Conservation (phyloP, 345 rosid species). For the Fremontodendron californicum region DNA sequence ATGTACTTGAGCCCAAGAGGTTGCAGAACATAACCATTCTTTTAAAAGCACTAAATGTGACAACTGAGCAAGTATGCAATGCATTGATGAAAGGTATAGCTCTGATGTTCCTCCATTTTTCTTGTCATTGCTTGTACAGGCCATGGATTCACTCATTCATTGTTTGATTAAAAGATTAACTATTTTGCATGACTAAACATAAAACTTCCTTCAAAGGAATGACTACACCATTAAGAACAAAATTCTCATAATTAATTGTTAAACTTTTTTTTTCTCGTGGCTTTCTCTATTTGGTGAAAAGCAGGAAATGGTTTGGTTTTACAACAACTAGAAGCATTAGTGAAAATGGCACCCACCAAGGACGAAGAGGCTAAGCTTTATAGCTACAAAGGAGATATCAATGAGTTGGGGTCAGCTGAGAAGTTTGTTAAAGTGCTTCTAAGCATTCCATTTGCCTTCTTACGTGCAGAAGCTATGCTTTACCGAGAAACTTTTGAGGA, state of each 20-base stretch:
- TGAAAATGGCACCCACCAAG: conserved; percentile 84
- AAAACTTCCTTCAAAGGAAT: too few species aligned
- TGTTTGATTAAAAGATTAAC: neutral
- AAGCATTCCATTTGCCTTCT: conserved; percentile 63
- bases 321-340: conserved; percentile 87
- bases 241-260: neutral
- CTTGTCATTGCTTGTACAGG: neutral
- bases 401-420: conserved; percentile 87
- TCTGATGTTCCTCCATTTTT: neutral
- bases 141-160: neutral
- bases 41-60: conserved; percentile 69
- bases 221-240: neutral
- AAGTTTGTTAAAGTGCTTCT: conserved; percentile 59
- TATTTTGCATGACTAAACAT: too few species aligned
- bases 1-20: conserved; percentile 86
- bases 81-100: conserved; percentile 69
- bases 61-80: conserved; percentile 69
- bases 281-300: neutral
- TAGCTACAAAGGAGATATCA: conserved; percentile 62
- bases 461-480: conserved; percentile 85
- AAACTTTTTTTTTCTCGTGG: neutral
- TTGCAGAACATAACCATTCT: conserved; percentile 91
- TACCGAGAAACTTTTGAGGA: conserved; percentile 85
- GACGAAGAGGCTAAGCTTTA: conserved; percentile 80
- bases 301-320: conserved; percentile 69